Base-by-base conservation (phyloP, 495 filamentous ascomycete genomes). In the Daldinia caldariorum region DNA sequence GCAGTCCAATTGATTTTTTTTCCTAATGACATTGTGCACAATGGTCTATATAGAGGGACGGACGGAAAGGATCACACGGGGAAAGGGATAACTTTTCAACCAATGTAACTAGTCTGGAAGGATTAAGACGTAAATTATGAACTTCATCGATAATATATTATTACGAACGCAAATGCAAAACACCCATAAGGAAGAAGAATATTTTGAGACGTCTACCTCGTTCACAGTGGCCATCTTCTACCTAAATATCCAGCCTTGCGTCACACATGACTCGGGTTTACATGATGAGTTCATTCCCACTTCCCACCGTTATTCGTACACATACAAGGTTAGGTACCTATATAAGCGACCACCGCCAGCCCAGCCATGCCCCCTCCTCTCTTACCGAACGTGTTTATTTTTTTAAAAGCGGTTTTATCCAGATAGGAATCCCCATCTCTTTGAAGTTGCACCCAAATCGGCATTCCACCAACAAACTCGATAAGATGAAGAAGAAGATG, bases 11-110 rank as follows among this genome's bases (percentile, higher is more conserved):
- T 31, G 45, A 41, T 49, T 54, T 55, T 66, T 26, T 26, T 26
- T n/a, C n/a, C 26, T 49, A 32, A 54, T 59, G 20, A 13, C 6
- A 67, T 4, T 20, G 34, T 22, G 26, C 49, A 7, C 31, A 37
- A 53, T 38, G 37, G 38, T 50, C 8, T 38, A 58, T 61, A 71
- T 18, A 39, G 58, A 35, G 34, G 14, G 38, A 53, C 13, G 53
- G 1, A 18, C 18, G 53, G 49, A 43, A 53, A 37, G 37, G 37
- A 35, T 20, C 1, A 12, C 2, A 32, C n/a, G 2, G 16, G 26
- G 39, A 4, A 55, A 41, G 31, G 45, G 13, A 32, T 16, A 32
- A 53, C 26, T 32, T 35, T 35, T 47, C 49, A 29, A 53, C 22
- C 5, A 29, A 53, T 32, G 29, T 29, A 53, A 13, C 49, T 38